phyloP scores from a whole-genome alignment of 1,284 basidiomycete species.

The Mycosarcoma mackinlayi region DNA sequence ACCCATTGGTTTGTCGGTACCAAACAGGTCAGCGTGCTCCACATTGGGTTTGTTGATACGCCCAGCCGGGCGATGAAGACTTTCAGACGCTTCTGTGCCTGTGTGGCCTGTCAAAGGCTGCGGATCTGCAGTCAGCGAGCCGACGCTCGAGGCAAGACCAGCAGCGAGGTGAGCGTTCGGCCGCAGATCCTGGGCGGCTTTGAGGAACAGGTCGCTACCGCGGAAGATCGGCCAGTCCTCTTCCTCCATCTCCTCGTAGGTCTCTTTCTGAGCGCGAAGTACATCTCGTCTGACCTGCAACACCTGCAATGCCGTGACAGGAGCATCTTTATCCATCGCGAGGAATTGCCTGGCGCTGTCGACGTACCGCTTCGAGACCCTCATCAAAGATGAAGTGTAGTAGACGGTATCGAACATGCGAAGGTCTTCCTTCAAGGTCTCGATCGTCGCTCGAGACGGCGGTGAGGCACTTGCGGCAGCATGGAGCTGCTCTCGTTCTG shows the following conservation, averaged over 20 bases:
- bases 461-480: constrained; percentile 20
- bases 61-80: constrained; percentile 11
- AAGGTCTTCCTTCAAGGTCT: constrained; percentile 81
- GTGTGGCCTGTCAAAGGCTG: constrained; percentile 1
- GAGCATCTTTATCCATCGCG: constrained; percentile 5
- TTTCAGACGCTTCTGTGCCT: constrained; percentile 4
- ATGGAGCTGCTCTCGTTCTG: constrained; percentile 70
- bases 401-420: constrained; percentile 86
- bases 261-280: constrained; percentile 83
- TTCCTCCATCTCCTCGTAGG: constrained; percentile 86
- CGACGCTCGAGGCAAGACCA: constrained; percentile 41
- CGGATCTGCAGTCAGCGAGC: constrained; percentile 27
- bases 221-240: constrained; percentile 88
- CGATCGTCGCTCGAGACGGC: constrained; percentile 68
- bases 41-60: constrained; percentile 19
- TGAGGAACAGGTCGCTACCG: constrained; percentile 87
- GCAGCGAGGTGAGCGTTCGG: constrained; percentile 68
- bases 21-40: constrained; percentile 43
- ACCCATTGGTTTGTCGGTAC: constrained; percentile 32
- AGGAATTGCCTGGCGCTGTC: constrained; percentile 79
- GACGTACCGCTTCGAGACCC: constrained; percentile 78
- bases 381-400: constrained; percentile 75
- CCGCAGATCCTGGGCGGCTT: constrained; percentile 80
- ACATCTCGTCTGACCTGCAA: constrained; percentile 75
- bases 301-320: constrained; percentile 58